Conservation (phyloP, 768 basidiomycete genomes). For the Lactifluus pinguis region DNA sequence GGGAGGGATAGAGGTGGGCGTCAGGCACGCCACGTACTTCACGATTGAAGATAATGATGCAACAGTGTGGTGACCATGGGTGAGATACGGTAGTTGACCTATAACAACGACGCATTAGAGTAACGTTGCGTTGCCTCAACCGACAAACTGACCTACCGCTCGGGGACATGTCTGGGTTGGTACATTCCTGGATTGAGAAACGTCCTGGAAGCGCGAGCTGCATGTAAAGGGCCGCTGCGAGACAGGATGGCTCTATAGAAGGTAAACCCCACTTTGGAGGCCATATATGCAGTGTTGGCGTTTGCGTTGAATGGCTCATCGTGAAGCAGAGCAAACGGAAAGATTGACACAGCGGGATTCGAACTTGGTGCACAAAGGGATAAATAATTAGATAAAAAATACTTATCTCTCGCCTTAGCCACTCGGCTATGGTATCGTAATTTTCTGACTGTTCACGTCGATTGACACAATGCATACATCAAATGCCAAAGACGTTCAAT, state of each 20-base stretch:
- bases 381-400: too few species aligned
- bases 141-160: constrained; percentile 46
- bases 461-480: too few species aligned
- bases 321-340: too few species aligned
- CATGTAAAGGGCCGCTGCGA: constrained; percentile 58
- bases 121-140: not conserved
- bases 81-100: constrained; percentile 70
- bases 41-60: constrained; percentile 53
- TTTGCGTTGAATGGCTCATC: constrained; percentile 20
- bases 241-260: constrained; percentile 58
- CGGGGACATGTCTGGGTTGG: constrained; percentile 64
- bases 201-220: constrained; percentile 62
- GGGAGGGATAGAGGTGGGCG: constrained; percentile 26
- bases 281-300: constrained; percentile 50
- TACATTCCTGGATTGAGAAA: constrained; percentile 52
- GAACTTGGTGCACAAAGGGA: too few species aligned
- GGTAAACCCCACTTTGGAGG: constrained; percentile 55
- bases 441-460: too few species aligned
- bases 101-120: not conserved
- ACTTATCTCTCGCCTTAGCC: too few species aligned
- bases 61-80: constrained; percentile 43
- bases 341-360: too few species aligned
- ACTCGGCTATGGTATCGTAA: too few species aligned
- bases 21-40: constrained; percentile 51
- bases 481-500: too few species aligned